phyloP scores from a whole-genome alignment of 306 rosid genomes.

The Gastrolobium bilobum region DNA sequence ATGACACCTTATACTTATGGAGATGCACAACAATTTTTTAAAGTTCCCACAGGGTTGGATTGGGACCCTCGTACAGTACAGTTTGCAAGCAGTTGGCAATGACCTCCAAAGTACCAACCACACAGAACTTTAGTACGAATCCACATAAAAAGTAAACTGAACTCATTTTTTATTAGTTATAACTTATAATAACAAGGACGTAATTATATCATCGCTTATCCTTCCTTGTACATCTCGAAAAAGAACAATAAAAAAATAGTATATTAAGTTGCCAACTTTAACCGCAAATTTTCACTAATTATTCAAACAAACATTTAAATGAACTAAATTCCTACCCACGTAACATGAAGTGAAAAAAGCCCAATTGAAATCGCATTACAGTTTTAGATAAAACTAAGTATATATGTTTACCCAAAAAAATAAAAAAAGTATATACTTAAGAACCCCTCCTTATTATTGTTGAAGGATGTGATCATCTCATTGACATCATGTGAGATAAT shows the following conservation, averaged over 20 bases:
- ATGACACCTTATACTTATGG: background rate
- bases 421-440: too few species aligned
- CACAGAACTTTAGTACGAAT: background rate
- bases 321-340: too few species aligned
- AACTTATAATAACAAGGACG: background rate
- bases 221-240: constrained; percentile 16
- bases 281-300: background rate
- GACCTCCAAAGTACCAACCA: constrained; percentile 3
- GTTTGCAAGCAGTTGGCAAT: background rate
- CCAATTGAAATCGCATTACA: too few species aligned
- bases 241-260: background rate
- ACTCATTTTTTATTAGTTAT: background rate
- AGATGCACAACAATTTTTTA: constrained; percentile 13
- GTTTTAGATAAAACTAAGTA: too few species aligned
- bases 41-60: background rate
- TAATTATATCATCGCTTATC: background rate
- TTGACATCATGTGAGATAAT: too few species aligned
- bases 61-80: constrained; percentile 17
- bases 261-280: too few species aligned
- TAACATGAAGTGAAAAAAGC: too few species aligned
- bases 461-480: too few species aligned
- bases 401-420: too few species aligned
- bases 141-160: constrained; percentile 3
- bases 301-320: too few species aligned
- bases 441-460: too few species aligned